Base-by-base conservation (phyloP, 129 eudicot genomes). In the Saposhnikovia divaricata region DNA sequence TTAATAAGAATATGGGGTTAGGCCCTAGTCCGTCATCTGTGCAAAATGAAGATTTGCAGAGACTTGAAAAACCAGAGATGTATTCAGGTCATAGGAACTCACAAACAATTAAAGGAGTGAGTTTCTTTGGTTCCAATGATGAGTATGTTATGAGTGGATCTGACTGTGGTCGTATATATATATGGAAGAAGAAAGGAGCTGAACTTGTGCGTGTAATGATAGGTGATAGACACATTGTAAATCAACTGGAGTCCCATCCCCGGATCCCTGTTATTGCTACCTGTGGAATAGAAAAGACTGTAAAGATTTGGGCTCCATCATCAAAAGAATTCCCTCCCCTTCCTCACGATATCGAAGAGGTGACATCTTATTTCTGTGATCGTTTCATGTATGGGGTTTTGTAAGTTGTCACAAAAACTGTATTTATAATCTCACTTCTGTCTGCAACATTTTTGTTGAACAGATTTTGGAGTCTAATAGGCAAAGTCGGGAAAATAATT, bases 101-200 rank as follows among this genome's bases (percentile, higher is more conserved):
- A 9, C 75, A 84, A 74, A 91, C 96, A 3, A 89, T 88, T 27
- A 94, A 90, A 86, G 98, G 98, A 12, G 98, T 90, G 77, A 89
- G 89, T 72, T 94, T 91, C 77, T 94, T 91, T 79, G 97, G 98
- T 72, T 93, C 96, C 0, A 82, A 86, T 63, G 79, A 85, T 77
- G 93, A 91, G 16, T 91, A 91, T 68, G 89, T 94, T 23, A 37
- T 90, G 85, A 91, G 96, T 45, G 97, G 98, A 28, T 94, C 98
- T 8, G 98, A 94, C 77, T 94, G 98, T 80, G 97, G 98, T 19
- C 97, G 84, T 79, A 86, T 94, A 42, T 91, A 87, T 81, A 90
- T 91, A 25, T 94, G 98, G 98, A 90, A 81, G 68, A 94, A 94
- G 82, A 94, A 87, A 82, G 90, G 80, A 4, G 92, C 88, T 9